Evolutionary conservation across 1,139 yeast species (phyloP).

Genomic region (Saccharomyces uvarum): DNA sequence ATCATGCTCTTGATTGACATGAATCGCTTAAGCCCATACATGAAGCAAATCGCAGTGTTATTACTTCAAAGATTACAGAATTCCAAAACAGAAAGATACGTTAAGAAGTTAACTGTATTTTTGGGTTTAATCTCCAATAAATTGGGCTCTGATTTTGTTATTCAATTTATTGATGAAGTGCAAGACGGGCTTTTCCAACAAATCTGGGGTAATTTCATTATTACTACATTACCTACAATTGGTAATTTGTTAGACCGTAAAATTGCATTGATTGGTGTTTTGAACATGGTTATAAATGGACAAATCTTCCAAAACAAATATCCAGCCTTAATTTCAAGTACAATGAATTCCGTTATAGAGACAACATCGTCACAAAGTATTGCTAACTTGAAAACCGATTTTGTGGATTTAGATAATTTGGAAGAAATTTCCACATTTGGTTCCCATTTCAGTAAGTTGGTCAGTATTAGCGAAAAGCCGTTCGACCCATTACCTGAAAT

Average conservation of each 20-base stretch:
- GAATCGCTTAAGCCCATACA: conserved; percentile 43
- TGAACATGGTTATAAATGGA: conserved; percentile 40
- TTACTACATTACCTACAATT: conserved; percentile 60
- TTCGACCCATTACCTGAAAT: conserved; percentile 63
- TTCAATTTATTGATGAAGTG: conserved; percentile 36
- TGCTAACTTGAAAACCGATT: conserved; percentile 30
- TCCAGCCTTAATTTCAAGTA: conserved; percentile 39
- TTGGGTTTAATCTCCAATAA: conserved; percentile 42
- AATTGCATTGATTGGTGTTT: conserved; percentile 64
- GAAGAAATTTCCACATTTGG: conserved; percentile 61
- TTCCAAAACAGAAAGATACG: conserved; percentile 75
- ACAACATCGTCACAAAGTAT: conserved; percentile 35
- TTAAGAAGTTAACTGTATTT: conserved; percentile 63
- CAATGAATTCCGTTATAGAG: conserved; percentile 47
- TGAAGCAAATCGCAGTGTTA: conserved; percentile 67
- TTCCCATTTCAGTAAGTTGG: conserved; percentile 68
- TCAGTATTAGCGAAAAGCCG: conserved; percentile 50
- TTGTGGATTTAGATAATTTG: conserved; percentile 35
- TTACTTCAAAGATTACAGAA: conserved; percentile 73
- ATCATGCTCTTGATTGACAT: conserved; percentile 56
- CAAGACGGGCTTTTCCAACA: conserved; percentile 47
- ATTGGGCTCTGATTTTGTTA: conserved; percentile 37
- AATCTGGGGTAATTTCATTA: conserved; percentile 52
- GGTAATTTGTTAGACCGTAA: conserved; percentile 69
- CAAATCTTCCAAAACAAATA: conserved; percentile 38